These are phyloP conservation scores for Malus fusca DNA, from an alignment of 306 rosid genomes.

Conservation along the genomic window DNA sequence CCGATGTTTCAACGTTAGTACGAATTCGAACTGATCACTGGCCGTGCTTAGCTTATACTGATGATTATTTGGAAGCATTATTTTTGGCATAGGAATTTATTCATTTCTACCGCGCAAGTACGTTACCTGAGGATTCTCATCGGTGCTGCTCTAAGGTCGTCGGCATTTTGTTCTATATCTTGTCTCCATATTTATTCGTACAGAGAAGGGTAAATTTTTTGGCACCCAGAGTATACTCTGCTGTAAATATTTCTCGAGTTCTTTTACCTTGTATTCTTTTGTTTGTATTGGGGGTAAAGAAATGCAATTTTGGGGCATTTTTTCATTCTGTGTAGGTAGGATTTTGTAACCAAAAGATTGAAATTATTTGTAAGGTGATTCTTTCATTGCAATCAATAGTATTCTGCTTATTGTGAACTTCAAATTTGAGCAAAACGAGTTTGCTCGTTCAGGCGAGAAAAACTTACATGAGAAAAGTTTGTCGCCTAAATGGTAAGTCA, in stretches of 20 bases:
- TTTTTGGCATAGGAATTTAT: constrained; percentile 41
- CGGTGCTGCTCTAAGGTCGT: not conserved
- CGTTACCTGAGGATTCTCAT: not conserved
- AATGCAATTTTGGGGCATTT: constrained; percentile 4
- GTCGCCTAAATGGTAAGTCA: not conserved
- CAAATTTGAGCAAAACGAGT: not conserved
- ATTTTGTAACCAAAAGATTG: not conserved
- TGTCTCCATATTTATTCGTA: not conserved
- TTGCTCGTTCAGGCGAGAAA: not conserved
- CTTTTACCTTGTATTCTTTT: constrained; percentile 8
- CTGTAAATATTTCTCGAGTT: constrained; percentile 10
- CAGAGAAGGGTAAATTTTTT: constrained; percentile 17
- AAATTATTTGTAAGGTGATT: not conserved
- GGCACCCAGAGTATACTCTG: constrained; percentile 13
- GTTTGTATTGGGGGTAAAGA: not conserved
- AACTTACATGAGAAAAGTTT: too few relatives aligned
- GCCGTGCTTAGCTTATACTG: constrained; percentile 96
- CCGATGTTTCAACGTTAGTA: constrained; percentile 76
- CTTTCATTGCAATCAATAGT: not conserved
- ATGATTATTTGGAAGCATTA: constrained; percentile 92
- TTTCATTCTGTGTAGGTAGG: not conserved
- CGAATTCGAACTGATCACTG: constrained; percentile 92
- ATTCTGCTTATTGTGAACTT: not conserved
- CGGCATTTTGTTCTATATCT: constrained; percentile 13
- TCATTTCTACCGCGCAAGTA: not conserved